Base-by-base conservation (phyloP, 768 basidiomycete genomes). In the Mrakia frigida region DNA sequence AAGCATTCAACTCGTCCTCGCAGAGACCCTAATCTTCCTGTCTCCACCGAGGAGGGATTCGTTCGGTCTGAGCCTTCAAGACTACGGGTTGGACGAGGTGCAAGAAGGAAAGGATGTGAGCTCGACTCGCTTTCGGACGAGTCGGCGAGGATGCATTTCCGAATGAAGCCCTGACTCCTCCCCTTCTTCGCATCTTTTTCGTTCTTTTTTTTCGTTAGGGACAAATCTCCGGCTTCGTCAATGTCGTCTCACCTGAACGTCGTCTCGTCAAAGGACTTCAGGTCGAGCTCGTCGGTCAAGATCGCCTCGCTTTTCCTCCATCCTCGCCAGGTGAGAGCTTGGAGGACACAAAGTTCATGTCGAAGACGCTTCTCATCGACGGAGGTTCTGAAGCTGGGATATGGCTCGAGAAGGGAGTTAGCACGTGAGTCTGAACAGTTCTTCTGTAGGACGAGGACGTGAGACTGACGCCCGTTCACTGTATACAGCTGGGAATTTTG, bases 41-140 rank as follows among this genome's bases (percentile, higher is more conserved):
- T 39, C 35, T 21, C 65, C 65, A 0, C 65, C 65, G 9, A 39
- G 39, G 37, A 16, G 35, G 25, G 65, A 68, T 25, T 35, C 35
- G 21, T 68, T 68, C 25, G 65, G 65, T 3, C 37, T 68, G 25
- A 25, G 35, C 21, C 35, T 11, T n/a, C 25, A 25, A 13, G 65
- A 68, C 39, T 68, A 68, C 37, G 65, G 65, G 2, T 11, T 68
- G 18, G 65, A 68, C 21, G 37, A 39, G 39, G 65, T 25, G 11
- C 21, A 37, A 37, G 39, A 37, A 35, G 65, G 65, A 9, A 68
- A 68, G 13, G 65, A 68, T n/a, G 65, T 68, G 39, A 35, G 65
- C 43, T 43, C 46, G 25, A 23, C 70, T 23, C 53, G 5, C 5
- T 33, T 9, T 31, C 28, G 70, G 43, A n/a, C 11, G 50, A 31